Conservation (phyloP, 1,139 yeast genomes). For the Nakaseomyces delphensis region DNA sequence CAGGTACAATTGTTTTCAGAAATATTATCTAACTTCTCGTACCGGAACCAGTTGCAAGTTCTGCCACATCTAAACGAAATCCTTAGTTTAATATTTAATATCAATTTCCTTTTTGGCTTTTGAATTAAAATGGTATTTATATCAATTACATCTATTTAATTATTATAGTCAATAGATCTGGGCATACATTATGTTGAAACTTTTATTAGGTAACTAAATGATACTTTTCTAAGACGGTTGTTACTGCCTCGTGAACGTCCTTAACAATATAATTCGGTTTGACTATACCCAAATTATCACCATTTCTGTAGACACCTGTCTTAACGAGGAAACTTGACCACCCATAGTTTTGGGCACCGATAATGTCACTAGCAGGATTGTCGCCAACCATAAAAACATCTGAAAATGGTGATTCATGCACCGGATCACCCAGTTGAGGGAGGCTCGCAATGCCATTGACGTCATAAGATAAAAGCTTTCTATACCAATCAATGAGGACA, state of each 20-base stretch:
- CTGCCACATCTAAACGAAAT: no score
- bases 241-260: conserved; percentile 34
- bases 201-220: no score
- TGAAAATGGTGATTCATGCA: conserved; percentile 32
- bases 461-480: conserved; percentile 28
- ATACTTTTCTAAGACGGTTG: conserved; percentile 22
- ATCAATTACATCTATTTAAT: no score
- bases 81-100: no score
- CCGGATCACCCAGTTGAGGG: conserved; percentile 23
- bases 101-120: no score
- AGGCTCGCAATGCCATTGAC: conserved; percentile 17
- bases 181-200: no score
- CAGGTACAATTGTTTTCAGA: no score
- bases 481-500: conserved; percentile 53
- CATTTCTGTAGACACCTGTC: conserved; percentile 80
- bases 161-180: no score
- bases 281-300: conserved; percentile 40
- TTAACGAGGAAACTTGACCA: conserved; percentile 80
- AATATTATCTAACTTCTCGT: no score
- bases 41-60: no score
- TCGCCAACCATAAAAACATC: conserved; percentile 91
- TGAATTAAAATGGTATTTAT: no score
- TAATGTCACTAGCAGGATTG: conserved; percentile 86
- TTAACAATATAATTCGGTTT: conserved; percentile 35
- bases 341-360: conserved; percentile 79